Base-by-base conservation (phyloP, 2,329 filamentous ascomycete genomes). In the Nannizziopsis barbatae region DNA sequence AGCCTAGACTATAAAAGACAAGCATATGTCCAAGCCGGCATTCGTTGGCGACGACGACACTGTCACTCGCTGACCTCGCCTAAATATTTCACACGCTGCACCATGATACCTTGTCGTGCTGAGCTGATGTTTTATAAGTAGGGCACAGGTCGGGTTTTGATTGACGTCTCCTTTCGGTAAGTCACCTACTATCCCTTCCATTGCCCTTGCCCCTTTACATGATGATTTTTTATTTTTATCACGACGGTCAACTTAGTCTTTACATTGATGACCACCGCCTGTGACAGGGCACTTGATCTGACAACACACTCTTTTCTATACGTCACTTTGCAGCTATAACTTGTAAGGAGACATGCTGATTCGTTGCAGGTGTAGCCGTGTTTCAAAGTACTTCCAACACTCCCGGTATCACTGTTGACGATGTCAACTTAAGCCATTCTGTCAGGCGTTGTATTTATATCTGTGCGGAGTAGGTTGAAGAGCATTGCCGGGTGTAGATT, bases 1-100 rank as follows among this genome's bases (percentile, higher is more conserved):
- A 92, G 76, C 67, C 75, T 69, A 87, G 83, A 78, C 75, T 73
- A 75, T 77, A 74, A 68, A 83, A 79, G 86, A 93, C 87, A 93
- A 93, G 86, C 86, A 93, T 93, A 93, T 93, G 86, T 93, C 87
- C 76, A 82, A 93, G 87, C 80, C 56, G 57, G 59, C 60, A 60
- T 61, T 53, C 56, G 61, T 60, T 59, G 61, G 60, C 62, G 49
- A 69, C 71, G 74, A 76, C 71, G 74, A 76, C 57, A 71, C 63
- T 64, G 67, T 75, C 71, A 66, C 62, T 65, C 60, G 65, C 72
- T 73, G 68, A 71, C 64, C 20, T 22, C 1, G 32, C 38, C 22
- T 15, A n/a, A 18, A 15, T 22, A 43, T 33, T 17, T 30, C 11
- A 38, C 33, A 17, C 22, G 14, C 11, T 32, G 32, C 35, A 32